These are phyloP conservation scores for Sphagnum fallax DNA, from an alignment of 228 moss, liverwort and hornwort species.

Conservation along the genomic window DNA sequence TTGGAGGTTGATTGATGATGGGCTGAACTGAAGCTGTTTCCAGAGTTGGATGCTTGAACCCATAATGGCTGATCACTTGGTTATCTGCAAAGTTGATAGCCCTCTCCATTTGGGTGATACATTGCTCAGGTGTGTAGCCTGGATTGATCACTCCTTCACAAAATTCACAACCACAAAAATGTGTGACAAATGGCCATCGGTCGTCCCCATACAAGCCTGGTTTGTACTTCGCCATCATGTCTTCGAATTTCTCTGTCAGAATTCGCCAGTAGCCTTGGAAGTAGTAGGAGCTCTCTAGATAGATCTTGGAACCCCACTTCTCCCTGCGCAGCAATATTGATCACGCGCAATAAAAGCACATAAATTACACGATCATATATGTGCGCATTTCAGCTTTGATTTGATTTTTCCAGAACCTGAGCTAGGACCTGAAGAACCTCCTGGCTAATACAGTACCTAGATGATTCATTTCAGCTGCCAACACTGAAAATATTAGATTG, in stretches of 20 bases:
- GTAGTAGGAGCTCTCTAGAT: conserved; percentile 33
- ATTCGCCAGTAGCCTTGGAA: conserved; percentile 56
- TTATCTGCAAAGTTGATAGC: conserved; percentile 56
- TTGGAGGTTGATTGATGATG: neutral
- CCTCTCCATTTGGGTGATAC: conserved; percentile 50
- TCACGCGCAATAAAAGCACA: neutral
- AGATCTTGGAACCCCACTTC: conserved; percentile 46
- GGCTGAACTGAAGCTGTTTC: conserved; percentile 21
- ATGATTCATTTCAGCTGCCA: no score
- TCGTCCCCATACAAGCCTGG: conserved; percentile 39
- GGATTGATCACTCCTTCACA: conserved; percentile 44
- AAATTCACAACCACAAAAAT: conserved; percentile 61
- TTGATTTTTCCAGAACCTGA: no score
- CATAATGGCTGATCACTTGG: conserved; percentile 35
- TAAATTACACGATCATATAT: no score
- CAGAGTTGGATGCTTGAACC: conserved; percentile 30
- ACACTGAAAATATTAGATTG: no score
- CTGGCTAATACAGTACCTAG: no score
- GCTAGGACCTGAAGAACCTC: no score
- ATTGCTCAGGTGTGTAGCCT: conserved; percentile 36
- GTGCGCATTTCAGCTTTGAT: no score
- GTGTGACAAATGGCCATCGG: conserved; percentile 49
- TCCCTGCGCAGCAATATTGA: conserved; percentile 1
- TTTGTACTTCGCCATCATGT: conserved; percentile 46
- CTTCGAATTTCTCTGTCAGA: conserved; percentile 33